Evolutionary conservation across 163 green algal genomes (phyloP).

Genomic region (Trebouxiophyceae sp.): DNA sequence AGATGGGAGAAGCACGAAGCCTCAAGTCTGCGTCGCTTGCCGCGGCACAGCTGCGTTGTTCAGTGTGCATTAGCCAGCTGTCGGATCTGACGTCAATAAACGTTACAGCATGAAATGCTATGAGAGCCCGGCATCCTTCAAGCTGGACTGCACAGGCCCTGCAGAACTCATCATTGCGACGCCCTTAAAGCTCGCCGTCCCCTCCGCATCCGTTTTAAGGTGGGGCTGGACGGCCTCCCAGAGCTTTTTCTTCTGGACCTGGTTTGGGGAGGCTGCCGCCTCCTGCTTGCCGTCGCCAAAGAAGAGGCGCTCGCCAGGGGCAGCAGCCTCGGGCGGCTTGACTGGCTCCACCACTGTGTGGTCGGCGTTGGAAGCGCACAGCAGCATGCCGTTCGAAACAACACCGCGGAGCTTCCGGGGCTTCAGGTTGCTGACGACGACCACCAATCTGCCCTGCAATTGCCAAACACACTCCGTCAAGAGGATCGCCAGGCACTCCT

Average conservation of each 20-base stretch:
- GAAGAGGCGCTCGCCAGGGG: constrained; percentile 68
- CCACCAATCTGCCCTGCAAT: constrained; percentile 34
- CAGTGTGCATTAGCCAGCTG: too few species aligned
- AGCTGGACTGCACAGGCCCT: constrained; percentile 29
- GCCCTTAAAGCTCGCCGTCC: constrained; percentile 24
- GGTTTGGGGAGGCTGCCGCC: constrained; percentile 22
- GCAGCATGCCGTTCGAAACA: constrained; percentile 86
- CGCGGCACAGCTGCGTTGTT: too few species aligned
- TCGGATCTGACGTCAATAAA: too few species aligned
- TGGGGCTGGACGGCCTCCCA: constrained; percentile 74
- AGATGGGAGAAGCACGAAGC: too few species aligned
- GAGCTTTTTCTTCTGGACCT: constrained; percentile 96
- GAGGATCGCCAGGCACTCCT: not conserved
- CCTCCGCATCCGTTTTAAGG: constrained; percentile 15
- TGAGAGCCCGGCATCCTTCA: too few species aligned
- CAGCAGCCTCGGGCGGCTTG: constrained; percentile 49
- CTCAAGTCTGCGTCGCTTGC: too few species aligned
- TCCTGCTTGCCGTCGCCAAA: constrained; percentile 64
- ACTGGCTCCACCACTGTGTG: constrained; percentile 71
- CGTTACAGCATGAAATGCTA: too few species aligned
- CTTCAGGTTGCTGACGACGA: constrained; percentile 95
- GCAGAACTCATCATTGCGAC: constrained; percentile 30
- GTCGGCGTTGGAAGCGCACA: not conserved
- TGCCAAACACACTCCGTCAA: not conserved
- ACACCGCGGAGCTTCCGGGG: constrained; percentile 88